Evolutionary conservation across 441 rosid species (phyloP).

Genomic region (Metrosideros polymorpha): DNA sequence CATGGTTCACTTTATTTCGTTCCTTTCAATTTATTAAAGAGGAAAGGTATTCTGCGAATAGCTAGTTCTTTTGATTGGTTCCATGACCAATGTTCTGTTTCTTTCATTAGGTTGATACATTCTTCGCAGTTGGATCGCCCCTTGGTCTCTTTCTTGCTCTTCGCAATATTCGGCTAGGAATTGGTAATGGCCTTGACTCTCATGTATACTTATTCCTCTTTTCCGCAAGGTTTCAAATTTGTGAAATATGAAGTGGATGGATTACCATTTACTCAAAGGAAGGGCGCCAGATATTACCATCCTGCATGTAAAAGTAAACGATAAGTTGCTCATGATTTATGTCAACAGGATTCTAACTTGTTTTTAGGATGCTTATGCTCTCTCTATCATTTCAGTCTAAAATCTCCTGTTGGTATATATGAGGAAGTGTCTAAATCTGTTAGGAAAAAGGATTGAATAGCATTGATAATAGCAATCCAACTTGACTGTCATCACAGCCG

Average conservation of each 20-base stretch:
- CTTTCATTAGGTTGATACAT: constrained; percentile 75
- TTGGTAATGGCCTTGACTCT: constrained; percentile 34
- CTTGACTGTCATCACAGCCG: neutral
- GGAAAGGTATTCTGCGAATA: neutral
- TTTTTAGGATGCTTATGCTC: neutral
- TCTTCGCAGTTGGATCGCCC: constrained; percentile 98
- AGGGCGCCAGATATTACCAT: neutral
- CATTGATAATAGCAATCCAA: neutral
- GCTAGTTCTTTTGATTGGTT: neutral
- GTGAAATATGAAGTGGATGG: neutral
- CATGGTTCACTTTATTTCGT: neutral
- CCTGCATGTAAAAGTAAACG: neutral
- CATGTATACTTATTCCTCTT: neutral
- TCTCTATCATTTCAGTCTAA: neutral
- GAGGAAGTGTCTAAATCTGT: neutral
- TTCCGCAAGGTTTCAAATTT: neutral
- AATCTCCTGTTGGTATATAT: neutral
- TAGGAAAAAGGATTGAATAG: neutral
- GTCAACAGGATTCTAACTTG: neutral
- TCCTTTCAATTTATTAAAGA: neutral
- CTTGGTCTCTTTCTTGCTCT: constrained; percentile 94
- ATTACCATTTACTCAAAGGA: neutral
- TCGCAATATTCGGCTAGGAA: constrained; percentile 80
- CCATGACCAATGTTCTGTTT: neutral
- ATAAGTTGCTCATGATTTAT: neutral